Evolutionary conservation across 441 rosid genomes (phyloP).

Genomic region (Corymbia citriodora): DNA sequence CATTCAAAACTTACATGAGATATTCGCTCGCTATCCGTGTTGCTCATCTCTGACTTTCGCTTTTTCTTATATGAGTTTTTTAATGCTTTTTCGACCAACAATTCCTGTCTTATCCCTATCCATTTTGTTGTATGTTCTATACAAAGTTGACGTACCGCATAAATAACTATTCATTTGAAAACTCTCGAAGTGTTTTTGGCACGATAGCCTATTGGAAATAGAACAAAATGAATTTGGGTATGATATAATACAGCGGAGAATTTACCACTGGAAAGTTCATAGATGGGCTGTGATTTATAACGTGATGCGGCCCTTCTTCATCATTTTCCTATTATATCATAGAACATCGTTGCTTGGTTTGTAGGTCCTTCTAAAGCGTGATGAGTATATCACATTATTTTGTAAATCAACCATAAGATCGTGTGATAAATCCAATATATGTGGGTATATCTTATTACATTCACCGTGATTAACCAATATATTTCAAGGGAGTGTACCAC

Average conservation of each 20-base stretch:
- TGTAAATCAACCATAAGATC: not conserved
- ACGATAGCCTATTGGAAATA: not conserved
- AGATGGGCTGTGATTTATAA: not conserved
- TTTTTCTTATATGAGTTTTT: not conserved
- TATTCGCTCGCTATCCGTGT: not conserved
- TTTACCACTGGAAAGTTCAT: not conserved
- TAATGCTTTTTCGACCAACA: not conserved
- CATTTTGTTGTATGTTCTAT: not conserved
- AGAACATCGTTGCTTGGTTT: not conserved
- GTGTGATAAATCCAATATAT: not conserved
- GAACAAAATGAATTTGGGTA: not conserved
- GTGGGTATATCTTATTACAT: not conserved
- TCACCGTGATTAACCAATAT: not conserved
- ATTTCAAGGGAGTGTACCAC: not conserved
- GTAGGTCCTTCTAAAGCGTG: not conserved
- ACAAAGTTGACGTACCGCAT: not conserved
- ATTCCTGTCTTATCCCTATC: not conserved
- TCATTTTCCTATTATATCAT: not conserved
- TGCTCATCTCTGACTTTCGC: not conserved
- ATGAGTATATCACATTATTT: not conserved
- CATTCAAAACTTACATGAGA: not conserved
- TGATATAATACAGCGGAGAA: not conserved
- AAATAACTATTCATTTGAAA: not conserved
- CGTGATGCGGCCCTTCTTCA: not conserved
- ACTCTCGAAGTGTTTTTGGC: not conserved